phyloP scores from a whole-genome alignment of 2,329 filamentous ascomycete species.

The Seiridium unicorne region DNA sequence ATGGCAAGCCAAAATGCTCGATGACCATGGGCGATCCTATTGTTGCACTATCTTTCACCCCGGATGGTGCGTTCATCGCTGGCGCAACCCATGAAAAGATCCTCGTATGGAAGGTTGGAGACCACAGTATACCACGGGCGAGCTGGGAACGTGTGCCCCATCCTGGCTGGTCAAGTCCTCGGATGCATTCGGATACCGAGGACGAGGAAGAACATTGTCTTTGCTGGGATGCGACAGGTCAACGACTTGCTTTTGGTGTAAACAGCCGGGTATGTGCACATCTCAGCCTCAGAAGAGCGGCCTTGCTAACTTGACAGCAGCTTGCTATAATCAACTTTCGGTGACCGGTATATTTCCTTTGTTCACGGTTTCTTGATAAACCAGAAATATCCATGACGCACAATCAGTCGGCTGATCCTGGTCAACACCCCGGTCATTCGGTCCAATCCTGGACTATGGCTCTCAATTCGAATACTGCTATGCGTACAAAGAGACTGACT shows the following conservation, averaged over 20 bases:
- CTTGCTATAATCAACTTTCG: constrained; percentile 52
- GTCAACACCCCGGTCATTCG: too few relatives aligned
- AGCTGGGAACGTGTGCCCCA: constrained; percentile 57
- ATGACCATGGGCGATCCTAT: constrained; percentile 61
- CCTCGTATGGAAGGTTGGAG: constrained; percentile 64
- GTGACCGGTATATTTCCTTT: constrained; percentile 22
- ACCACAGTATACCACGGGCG: constrained; percentile 55
- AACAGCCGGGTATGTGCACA: constrained; percentile 57
- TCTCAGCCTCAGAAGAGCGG: neutral
- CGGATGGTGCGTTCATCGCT: constrained; percentile 62
- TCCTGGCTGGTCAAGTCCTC: constrained; percentile 58
- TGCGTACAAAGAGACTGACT: too few relatives aligned
- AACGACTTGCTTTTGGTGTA: constrained; percentile 62
- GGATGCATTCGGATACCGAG: constrained; percentile 48
- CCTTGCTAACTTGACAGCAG: constrained; percentile 25
- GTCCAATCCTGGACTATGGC: too few relatives aligned
- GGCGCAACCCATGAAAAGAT: constrained; percentile 58
- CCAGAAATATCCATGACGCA: neutral
- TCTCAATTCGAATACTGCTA: too few relatives aligned
- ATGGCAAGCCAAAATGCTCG: constrained; percentile 56
- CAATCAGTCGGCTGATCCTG: neutral
- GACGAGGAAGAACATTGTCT: constrained; percentile 62
- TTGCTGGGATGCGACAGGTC: constrained; percentile 61
- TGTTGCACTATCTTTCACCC: constrained; percentile 59
- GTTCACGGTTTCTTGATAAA: neutral